Evolutionary conservation across 129 eudicot species (phyloP).

Genomic region (Artemisia tridentata): DNA sequence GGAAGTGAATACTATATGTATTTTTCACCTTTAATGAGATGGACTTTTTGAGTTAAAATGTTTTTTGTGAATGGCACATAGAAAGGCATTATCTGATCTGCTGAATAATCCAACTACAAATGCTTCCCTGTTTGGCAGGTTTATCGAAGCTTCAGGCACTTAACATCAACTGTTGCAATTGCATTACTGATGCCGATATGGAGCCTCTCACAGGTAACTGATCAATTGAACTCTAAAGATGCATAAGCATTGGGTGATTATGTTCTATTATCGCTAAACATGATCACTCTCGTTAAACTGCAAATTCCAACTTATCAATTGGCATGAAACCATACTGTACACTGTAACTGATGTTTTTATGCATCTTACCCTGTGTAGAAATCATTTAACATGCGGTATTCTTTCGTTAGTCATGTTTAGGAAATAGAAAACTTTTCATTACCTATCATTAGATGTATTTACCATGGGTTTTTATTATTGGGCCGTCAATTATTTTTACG

Average conservation of each 20-base stretch:
- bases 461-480: no score
- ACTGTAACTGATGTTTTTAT: no score
- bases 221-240: neutral
- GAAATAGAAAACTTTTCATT: no score
- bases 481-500: no score
- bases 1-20: neutral
- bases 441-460: no score
- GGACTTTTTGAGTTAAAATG: neutral
- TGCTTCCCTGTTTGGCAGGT: constrained; percentile 40
- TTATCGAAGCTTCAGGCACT: constrained; percentile 73
- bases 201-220: constrained; percentile 73
- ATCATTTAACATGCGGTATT: no score
- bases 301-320: neutral
- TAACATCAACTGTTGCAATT: constrained; percentile 82
- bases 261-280: neutral
- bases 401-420: no score
- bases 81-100: no score
- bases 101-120: neutral
- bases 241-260: neutral
- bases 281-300: neutral
- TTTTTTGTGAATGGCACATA: neutral
- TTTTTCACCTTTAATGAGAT: neutral
- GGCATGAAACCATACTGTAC: no score
- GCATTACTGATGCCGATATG: constrained; percentile 83
- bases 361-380: no score